Evolutionary conservation across 345 rosid species (phyloP), one percentile per base, ranked within the genome.

Genomic region (Bruguiera sexangula): DNA sequence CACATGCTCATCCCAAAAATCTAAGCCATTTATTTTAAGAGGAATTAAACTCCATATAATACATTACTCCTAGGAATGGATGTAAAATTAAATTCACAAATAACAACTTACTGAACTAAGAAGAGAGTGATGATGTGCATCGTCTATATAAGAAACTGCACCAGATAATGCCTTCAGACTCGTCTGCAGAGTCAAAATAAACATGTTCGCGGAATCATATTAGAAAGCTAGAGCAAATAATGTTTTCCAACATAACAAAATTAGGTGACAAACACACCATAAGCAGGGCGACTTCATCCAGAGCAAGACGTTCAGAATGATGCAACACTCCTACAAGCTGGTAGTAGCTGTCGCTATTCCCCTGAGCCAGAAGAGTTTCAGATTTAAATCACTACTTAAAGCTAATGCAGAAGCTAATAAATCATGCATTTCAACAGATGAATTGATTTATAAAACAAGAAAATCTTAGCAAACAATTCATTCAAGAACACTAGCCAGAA

Each of bases 1-100:
- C 99, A 92, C 87, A 92, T 56, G 77, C 76, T 82, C 93, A 89
- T 87, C 63, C 82, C 73, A 81, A 85, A 92, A 69, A 95, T 82
- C 96, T 91, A 67, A 11, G 36, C 32, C 52, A 9, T 29, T 27
- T 27, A 27, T 11, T 43, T 34, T 34, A 68, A 48, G 30, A 60
- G 71, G 53, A 63, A 50, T 73, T 46, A 31, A 76, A 53, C 62
- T 27, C 32, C 60, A 20, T 56, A 39, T n/a, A 37, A 16, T 46
- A 55, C 16, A 30, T 24, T 9, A 43, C 0, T 43, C 21, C 4
- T 8, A 36, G 27, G 20, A 43, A 58, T 8, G 48, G 63, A 2
- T 21, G 19, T 24, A 56, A 16, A 30, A 22, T 22, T 15, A 59
- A 34, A 21, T 61, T 24, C 64, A 62, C 20, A 39, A 56, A 55